Conservation (phyloP, 2,329 filamentous ascomycete genomes). For the Tolypocladium paradoxum region DNA sequence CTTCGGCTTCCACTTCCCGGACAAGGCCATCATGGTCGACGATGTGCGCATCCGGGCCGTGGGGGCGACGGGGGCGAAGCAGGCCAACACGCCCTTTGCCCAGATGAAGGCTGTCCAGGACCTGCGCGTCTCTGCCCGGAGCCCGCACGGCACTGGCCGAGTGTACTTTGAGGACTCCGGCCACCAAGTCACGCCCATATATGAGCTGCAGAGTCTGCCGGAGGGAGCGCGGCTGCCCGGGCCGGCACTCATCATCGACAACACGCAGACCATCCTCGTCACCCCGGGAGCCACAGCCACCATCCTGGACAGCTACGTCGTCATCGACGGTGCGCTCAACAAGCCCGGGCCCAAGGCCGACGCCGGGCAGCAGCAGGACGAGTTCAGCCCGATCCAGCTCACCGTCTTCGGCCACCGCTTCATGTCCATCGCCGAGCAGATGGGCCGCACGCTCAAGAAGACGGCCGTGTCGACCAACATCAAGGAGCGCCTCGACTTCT, state of each 20-base stretch:
- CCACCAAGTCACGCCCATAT: constrained; percentile 14
- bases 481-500: constrained; percentile 73
- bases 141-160: constrained; percentile 6
- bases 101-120: constrained; percentile 9
- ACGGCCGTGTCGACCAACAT: constrained; percentile 70
- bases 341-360: constrained; percentile 1
- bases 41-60: constrained; percentile 30
- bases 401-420: constrained; percentile 72
- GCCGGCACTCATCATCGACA: constrained; percentile 49
- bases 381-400: constrained; percentile 50
- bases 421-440: constrained; percentile 78
- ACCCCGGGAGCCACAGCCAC: constrained; percentile 28
- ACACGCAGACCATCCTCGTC: constrained; percentile 64
- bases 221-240: constrained; percentile 12
- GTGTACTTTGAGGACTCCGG: constrained; percentile 12
- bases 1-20: constrained; percentile 55
- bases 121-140: not conserved
- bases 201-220: constrained; percentile 11
- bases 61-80: constrained; percentile 10
- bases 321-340: constrained; percentile 15
- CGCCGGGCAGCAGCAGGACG: constrained; percentile 1
- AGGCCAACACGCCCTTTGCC: constrained; percentile 10
- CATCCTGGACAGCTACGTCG: constrained; percentile 23
- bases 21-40: constrained; percentile 29
- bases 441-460: constrained; percentile 71